Conservation (phyloP, 805 yeast genomes). For the Ogataea ramenticola region DNA sequence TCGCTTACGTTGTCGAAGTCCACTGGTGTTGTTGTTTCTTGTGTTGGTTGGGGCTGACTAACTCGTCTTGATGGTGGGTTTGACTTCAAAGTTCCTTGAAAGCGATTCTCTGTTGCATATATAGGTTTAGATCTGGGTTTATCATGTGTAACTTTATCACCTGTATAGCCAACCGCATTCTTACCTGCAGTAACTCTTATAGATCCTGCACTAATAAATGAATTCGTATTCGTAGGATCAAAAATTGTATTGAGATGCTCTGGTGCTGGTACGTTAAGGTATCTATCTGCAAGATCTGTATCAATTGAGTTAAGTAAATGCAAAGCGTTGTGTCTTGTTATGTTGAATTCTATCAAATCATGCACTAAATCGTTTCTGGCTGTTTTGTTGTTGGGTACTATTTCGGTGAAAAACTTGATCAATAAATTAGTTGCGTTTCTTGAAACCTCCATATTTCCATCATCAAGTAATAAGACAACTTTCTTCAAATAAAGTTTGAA, state of each 20-base stretch:
- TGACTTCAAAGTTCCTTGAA: neutral
- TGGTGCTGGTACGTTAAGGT: neutral
- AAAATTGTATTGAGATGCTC: neutral
- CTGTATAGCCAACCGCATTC: neutral
- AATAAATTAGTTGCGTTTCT: conserved; percentile 21
- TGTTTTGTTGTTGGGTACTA: conserved; percentile 22
- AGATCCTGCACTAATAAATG: conserved; percentile 23
- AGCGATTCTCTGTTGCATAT: neutral
- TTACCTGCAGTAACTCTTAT: conserved; percentile 16
- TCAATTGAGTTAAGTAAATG: conserved; percentile 25
- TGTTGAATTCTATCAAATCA: conserved; percentile 30
- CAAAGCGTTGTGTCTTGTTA: conserved; percentile 18
- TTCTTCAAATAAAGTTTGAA: conserved; percentile 23
- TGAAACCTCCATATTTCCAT: conserved; percentile 10
- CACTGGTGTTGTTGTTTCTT: neutral
- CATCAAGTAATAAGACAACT: conserved; percentile 16
- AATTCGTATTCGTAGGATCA: neutral
- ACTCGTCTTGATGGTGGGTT: neutral
- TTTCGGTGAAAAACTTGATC: conserved; percentile 28
- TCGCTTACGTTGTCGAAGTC: neutral
- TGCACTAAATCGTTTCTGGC: conserved; percentile 39
- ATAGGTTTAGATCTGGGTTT: neutral
- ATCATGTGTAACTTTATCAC: neutral
- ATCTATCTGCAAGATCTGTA: conserved; percentile 11
- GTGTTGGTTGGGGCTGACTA: neutral